Base-by-base conservation (phyloP, 2,329 filamentous ascomycete genomes). In the Alternaria longipes region DNA sequence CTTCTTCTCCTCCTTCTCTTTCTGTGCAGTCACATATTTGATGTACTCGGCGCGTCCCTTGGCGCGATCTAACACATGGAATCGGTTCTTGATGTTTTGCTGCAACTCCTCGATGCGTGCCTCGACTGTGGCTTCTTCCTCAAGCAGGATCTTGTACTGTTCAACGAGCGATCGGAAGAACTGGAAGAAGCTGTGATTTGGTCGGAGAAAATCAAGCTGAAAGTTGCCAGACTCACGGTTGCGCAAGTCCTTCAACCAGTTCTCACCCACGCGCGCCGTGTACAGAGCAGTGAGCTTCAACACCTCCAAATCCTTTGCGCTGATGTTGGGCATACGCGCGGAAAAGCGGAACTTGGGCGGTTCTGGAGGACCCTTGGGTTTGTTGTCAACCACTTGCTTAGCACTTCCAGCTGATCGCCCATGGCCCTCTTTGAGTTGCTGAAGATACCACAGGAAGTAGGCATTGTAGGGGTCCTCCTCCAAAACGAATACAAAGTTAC, bases 251-350 rank as follows among this genome's bases (percentile, higher is more conserved):
- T 93, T 97, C 87, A 97, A 92, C 81, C 95, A 99, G 63, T 91
- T 89, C 63, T 94, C 90, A 14, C 95, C 95, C 73, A 97, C 94
- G 80, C 94, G 94, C 54, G 95, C 95, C 51, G 94, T 93, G 79
- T 95, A 97, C 26, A 97, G 84, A 20, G 95, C 95, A 36, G 94
- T 97, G 74, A 97, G 81, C 65, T 85, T 86, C 60, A 89, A 82
- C 24, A 90, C 84, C 54, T 89, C 88, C 63, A 98, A 82, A 84
- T 99, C 95, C 79, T 97, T 92, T 66, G 96, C 93, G 80, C 91
- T 97, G 81, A 99, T 97, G 69, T 94, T 94, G 59, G 95, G 95
- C 92, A 98, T 97, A 77, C 94, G 91, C 70, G 95, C 94, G 57
- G 93, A 97, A 82, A 97, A 99, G 69, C 91, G 88, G 75, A 96